Conservation (phyloP, 2,329 filamentous ascomycete genomes). For the Verticillium nubilum region DNA sequence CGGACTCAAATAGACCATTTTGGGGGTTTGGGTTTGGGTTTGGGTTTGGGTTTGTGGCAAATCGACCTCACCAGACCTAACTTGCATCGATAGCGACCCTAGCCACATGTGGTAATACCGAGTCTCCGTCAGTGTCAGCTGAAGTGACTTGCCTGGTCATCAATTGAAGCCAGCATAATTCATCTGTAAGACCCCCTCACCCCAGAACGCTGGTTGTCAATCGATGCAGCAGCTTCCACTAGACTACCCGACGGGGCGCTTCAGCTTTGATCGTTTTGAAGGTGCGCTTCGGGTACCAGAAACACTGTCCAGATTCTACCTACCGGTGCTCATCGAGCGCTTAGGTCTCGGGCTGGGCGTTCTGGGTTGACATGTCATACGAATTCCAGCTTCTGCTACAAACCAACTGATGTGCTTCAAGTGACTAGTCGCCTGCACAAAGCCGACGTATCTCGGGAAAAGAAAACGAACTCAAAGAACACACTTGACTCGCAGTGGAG, state of each 20-base stretch:
- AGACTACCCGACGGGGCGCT: neutral
- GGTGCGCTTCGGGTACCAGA: neutral
- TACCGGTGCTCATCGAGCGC: neutral
- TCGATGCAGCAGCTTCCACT: too few species aligned
- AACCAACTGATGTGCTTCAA: neutral
- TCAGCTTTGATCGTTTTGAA: neutral
- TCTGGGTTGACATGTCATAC: neutral
- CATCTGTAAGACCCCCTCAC: too few species aligned
- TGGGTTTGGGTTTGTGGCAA: too few species aligned
- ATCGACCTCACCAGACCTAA: too few species aligned
- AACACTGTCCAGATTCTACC: neutral
- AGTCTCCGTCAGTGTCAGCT: too few species aligned
- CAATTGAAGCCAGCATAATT: too few species aligned
- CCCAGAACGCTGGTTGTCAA: too few species aligned
- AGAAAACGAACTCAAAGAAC: neutral
- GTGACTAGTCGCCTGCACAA: neutral
- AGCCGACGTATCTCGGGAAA: neutral
- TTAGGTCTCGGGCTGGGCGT: neutral
- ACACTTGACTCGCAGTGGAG: neutral
- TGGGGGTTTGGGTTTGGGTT: too few species aligned
- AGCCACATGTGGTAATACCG: too few species aligned
- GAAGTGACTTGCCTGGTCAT: too few species aligned
- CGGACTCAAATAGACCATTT: neutral
- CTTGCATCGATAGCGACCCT: too few species aligned
- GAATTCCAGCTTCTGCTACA: neutral